Evolutionary conservation across 768 basidiomycete species (phyloP).

Genomic region (Leccinum uliginosum): DNA sequence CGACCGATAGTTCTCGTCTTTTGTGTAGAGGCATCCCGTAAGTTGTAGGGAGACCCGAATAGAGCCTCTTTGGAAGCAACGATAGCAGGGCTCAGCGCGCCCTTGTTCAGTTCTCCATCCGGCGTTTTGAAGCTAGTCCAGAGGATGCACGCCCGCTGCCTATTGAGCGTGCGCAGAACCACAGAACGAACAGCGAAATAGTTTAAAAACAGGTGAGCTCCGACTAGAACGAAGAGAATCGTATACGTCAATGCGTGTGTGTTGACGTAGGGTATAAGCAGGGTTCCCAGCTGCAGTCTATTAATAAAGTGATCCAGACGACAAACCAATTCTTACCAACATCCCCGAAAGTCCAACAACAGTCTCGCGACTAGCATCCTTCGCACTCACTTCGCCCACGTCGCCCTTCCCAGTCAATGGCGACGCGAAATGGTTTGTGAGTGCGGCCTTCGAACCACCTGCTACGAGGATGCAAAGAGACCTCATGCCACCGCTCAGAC

Average conservation of each 20-base stretch:
- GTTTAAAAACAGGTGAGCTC: constrained; percentile 53
- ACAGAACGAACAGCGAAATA: constrained; percentile 58
- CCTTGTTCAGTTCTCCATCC: constrained; percentile 7
- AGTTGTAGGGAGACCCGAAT: constrained; percentile 35
- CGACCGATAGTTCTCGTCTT: constrained; percentile 32
- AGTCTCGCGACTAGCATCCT: constrained; percentile 70
- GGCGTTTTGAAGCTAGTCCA: constrained; percentile 35
- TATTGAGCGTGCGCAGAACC: constrained; percentile 53
- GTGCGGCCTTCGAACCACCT: constrained; percentile 66
- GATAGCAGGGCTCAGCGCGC: constrained; percentile 31
- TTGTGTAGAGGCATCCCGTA: constrained; percentile 37
- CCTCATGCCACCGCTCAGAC: constrained; percentile 54
- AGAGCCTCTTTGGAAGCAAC: constrained; percentile 44
- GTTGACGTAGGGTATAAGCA: constrained; percentile 54
- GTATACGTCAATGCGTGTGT: constrained; percentile 46
- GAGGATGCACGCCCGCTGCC: constrained; percentile 50
- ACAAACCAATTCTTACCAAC: constrained; percentile 42
- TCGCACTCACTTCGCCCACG: constrained; percentile 67
- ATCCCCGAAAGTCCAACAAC: constrained; percentile 63
- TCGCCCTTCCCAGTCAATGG: constrained; percentile 51
- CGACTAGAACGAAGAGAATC: constrained; percentile 47
- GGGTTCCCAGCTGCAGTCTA: constrained; percentile 46
- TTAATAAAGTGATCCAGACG: neutral
- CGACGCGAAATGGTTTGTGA: constrained; percentile 62
- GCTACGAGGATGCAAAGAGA: constrained; percentile 62